Evolutionary conservation across 2,329 filamentous ascomycete species (phyloP).

Genomic region (Ramichloridium luteum): DNA sequence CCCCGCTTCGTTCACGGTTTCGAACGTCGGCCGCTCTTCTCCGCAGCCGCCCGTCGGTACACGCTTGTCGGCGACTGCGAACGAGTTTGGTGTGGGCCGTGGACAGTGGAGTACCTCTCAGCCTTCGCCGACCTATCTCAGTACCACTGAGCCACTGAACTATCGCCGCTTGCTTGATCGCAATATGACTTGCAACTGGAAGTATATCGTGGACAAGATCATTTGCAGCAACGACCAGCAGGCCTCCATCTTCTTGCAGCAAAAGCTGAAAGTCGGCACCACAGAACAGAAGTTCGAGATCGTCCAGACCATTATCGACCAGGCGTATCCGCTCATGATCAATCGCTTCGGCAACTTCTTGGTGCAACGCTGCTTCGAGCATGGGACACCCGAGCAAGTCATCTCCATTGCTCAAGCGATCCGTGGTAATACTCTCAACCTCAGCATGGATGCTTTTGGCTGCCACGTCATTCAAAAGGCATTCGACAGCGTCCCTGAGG

Average conservation of each 20-base stretch:
- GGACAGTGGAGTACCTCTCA: slow-evolving; percentile 25
- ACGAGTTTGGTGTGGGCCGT: slow-evolving; percentile 31
- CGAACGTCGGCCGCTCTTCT: slow-evolving; percentile 5
- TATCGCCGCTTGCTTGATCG: slow-evolving; percentile 91
- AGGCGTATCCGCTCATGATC: slow-evolving; percentile 92
- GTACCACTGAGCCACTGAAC: slow-evolving; percentile 83
- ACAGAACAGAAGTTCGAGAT: slow-evolving; percentile 95
- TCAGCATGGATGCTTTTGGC: slow-evolving; percentile 98
- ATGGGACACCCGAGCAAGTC: slow-evolving; percentile 88
- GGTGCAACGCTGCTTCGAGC: slow-evolving; percentile 96
- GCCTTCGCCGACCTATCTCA: slow-evolving; percentile 48
- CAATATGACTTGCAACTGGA: slow-evolving; percentile 97
- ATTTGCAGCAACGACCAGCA: slow-evolving; percentile 99
- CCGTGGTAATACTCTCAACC: slow-evolving; percentile 78
- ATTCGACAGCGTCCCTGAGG: slow-evolving; percentile 92
- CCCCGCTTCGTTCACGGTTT: slow-evolving; percentile 12
- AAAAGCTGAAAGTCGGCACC: slow-evolving; percentile 95
- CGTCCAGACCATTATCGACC: slow-evolving; percentile 86
- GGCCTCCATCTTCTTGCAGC: slow-evolving; percentile 95
- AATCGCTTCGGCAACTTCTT: slow-evolving; percentile 98
- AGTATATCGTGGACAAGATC: slow-evolving; percentile 98
- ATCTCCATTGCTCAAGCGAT: slow-evolving; percentile 91
- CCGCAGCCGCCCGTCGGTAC: slow-evolving; percentile 26
- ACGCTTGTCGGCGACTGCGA: slow-evolving; percentile 34
- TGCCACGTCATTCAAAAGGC: slow-evolving; percentile 98